These are phyloP conservation scores for Citrus maxima DNA, from an alignment of 345 rosid species.

Conservation along the genomic window DNA sequence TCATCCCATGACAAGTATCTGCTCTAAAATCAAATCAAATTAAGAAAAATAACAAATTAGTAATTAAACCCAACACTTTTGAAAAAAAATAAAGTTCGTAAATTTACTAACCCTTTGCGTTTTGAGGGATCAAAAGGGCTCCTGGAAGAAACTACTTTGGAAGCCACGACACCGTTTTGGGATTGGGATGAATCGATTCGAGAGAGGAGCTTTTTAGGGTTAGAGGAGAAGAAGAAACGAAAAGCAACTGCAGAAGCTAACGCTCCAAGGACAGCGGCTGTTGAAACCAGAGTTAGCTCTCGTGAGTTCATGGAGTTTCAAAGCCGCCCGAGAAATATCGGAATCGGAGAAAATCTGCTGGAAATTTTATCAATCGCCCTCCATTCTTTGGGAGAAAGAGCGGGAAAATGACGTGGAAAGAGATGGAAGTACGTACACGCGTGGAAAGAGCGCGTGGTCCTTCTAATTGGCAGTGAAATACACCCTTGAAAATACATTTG, in stretches of 20 bases:
- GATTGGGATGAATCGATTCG: slow-evolving; percentile 21
- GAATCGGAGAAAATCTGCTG: background rate
- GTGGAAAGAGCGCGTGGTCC: too few relatives aligned
- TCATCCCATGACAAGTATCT: slow-evolving; percentile 96
- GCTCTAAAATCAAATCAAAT: slow-evolving; percentile 7
- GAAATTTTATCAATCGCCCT: background rate
- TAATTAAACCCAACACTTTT: too few relatives aligned
- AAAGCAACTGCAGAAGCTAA: slow-evolving; percentile 55
- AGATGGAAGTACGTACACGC: background rate
- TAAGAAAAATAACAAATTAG: background rate
- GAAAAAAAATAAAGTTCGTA: too few relatives aligned
- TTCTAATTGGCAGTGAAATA: too few relatives aligned
- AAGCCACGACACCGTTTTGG: slow-evolving; percentile 24
- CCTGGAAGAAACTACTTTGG: slow-evolving; percentile 31
- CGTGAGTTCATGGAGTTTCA: slow-evolving; percentile 52
- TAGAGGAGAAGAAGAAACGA: slow-evolving; percentile 48
- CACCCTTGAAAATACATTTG: too few relatives aligned
- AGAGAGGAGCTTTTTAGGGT: slow-evolving; percentile 31
- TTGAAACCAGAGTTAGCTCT: slow-evolving; percentile 53
- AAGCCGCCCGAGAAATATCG: background rate
- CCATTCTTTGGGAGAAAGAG: background rate
- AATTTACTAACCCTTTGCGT: slow-evolving; percentile 59
- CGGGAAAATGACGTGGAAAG: background rate
- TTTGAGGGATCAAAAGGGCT: slow-evolving; percentile 77
- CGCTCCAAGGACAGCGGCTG: slow-evolving; percentile 67